Evolutionary conservation across 371 early-diverging fungal species (phyloP).

Genomic region (Mucor ambiguus): DNA sequence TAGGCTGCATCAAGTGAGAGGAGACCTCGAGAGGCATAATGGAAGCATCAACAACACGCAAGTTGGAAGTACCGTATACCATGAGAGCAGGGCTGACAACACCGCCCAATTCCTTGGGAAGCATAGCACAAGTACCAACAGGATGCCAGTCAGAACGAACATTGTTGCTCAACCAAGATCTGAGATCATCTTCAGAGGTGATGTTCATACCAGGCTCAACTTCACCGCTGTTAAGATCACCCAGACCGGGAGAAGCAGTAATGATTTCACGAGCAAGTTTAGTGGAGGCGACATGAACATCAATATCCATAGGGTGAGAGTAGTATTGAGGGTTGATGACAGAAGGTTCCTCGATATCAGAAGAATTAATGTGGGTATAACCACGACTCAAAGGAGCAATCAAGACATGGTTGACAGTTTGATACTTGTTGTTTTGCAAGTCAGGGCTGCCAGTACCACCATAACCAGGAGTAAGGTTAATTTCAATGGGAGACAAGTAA

Average conservation of each 20-base stretch:
- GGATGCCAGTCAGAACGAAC: conserved; percentile 31
- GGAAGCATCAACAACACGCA: conserved; percentile 51
- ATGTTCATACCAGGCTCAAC: conserved; percentile 16
- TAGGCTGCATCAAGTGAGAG: conserved; percentile 25
- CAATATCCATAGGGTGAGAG: conserved; percentile 18
- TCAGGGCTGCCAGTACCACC: conserved; percentile 13
- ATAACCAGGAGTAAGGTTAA: conserved; percentile 24
- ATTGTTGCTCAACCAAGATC: conserved; percentile 18
- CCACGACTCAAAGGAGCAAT: conserved; percentile 19
- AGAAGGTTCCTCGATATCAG: conserved; percentile 17
- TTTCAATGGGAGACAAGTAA: conserved; percentile 20
- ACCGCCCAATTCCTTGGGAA: conserved; percentile 29
- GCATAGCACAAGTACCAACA: conserved; percentile 42
- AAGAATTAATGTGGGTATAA: conserved; percentile 14
- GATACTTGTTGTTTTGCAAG: conserved; percentile 12
- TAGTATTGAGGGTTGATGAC: conserved; percentile 22
- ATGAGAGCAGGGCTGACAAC: conserved; percentile 41
- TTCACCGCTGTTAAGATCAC: conserved; percentile 11
- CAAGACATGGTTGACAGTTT: conserved; percentile 23
- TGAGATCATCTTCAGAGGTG: conserved; percentile 21
- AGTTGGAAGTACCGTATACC: conserved; percentile 38
- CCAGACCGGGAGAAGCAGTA: conserved; percentile 12
- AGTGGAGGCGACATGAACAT: conserved; percentile 17
- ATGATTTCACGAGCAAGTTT: conserved; percentile 22
- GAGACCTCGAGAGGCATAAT: conserved; percentile 38